Base-by-base conservation (phyloP, 257 asterid genomes). In the Leptodermis oblonga region DNA sequence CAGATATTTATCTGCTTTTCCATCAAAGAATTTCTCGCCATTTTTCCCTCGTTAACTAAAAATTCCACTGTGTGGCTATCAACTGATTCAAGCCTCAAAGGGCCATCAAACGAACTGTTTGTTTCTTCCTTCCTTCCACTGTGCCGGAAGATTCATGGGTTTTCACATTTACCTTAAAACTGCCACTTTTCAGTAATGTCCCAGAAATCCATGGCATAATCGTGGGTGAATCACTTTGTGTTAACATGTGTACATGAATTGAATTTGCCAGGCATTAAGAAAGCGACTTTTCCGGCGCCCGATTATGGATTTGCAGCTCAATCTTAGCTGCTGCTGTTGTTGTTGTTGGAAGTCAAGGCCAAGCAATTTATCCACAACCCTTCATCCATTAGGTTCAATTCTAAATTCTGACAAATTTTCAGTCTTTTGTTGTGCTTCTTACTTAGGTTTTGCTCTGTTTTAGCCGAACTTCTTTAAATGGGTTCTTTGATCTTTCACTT, bases 221-320 rank as follows among this genome's bases (percentile, higher is more conserved):
- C 22, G 42, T 52, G 49, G 28, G 30, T 39, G 48, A 8, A 11
- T 53, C 45, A 1, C 45, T 39, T 39, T 39, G 1, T 39, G n/a
- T 39, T 39, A 12, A 39, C 45, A 39, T 1, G 11, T 39, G 45
- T 56, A 56, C n/a, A 59, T 14, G 20, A 23, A 48, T 31, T 66
- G 60, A 45, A 14, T 60, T 36, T 34, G 37, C 37, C 34, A 3
- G 41, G 68, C 14, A 13, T 10, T 33, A 13, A 28, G 58, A 46
- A 46, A 56, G 23, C 66, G 2, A n/a, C 46, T 34, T 36, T 48
- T 48, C 20, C 55, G 56, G 10, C 49, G 25, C 54, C 14, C 65
- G 46, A 23, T 51, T 58, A 83, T 79, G 88, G 82, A 74, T 54
- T 54, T 78, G 68, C 68, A 80, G 28, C 66, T 61, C 18, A 77